Evolutionary conservation across 768 basidiomycete species (phyloP).

Genomic region (Macrolepiota albuminosa): DNA sequence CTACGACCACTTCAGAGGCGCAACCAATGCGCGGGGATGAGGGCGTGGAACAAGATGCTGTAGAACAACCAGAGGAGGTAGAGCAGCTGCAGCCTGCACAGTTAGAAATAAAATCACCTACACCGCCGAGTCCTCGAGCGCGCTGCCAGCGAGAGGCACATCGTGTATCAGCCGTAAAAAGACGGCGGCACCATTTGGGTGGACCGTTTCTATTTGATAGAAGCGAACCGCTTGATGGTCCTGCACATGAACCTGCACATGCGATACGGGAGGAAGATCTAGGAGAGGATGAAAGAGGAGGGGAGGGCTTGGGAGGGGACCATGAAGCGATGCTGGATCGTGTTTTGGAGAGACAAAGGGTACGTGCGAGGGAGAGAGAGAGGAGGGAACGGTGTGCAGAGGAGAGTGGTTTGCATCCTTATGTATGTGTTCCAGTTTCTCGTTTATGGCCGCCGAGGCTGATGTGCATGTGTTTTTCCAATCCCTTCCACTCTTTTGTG

Average conservation of each 20-base stretch:
- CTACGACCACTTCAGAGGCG: neutral
- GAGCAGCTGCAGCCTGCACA: neutral
- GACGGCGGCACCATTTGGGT: constrained; percentile 26
- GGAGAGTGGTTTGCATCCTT: constrained; percentile 12
- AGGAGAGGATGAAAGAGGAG: neutral
- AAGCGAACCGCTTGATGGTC: constrained; percentile 13
- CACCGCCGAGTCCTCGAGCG: neutral
- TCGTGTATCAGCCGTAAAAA: neutral
- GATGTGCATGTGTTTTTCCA: neutral
- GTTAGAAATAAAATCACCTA: neutral
- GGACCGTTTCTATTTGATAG: constrained; percentile 25
- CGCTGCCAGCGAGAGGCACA: neutral
- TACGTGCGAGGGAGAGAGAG: constrained; percentile 1
- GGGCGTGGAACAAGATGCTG: neutral
- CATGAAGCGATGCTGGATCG: neutral
- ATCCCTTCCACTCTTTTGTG: neutral
- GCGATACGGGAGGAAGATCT: neutral
- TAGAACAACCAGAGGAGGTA: neutral
- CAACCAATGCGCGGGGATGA: neutral
- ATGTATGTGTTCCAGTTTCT: constrained; percentile 9
- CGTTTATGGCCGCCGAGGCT: neutral
- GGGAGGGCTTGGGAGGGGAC: neutral
- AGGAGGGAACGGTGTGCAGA: constrained; percentile 4
- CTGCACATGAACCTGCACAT: constrained; percentile 6
- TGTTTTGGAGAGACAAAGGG: constrained; percentile 1